Base-by-base conservation (phyloP, 2,329 filamentous ascomycete species). In the Lasiodiplodia gonubiensis region DNA sequence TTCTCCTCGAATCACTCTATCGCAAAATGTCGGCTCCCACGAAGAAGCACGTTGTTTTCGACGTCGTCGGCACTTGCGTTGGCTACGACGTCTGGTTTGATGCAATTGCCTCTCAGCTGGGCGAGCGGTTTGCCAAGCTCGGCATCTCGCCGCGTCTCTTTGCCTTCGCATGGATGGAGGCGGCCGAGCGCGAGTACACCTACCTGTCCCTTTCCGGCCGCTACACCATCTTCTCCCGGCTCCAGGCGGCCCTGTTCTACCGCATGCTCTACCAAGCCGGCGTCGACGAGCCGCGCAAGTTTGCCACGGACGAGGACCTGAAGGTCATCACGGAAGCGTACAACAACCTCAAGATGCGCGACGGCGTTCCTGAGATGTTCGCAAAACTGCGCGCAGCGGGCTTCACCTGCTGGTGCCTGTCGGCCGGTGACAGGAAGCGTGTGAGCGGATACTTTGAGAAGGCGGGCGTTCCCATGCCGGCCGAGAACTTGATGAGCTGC, bases 331-430 rank as follows among this genome's bases (percentile, higher is more conserved):
- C 82, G 3, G 73, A 76, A 21, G 76, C 76, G 1, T 85, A 82
- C 69, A 78, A 39, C 42, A 61, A 60, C 35, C 53, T 67, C 35
- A 48, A 54, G 60, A 70, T 81, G 23, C 70, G 84, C 1, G 74
- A 78, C 3, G 83, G 82, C 0, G 74, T 77, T 1, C 76, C 74
- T 27, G 80, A 84, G 67, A 80, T 79, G 54, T 79, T 85, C 48
- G 70, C 76, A 52, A 79, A 76, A 25, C 72, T 88, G 51, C 74
- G 82, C 3, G 77, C 76, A 0, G 77, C 74, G 0, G 83, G 85
- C 0, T 87, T 86, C 68, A 84, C 81, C 0, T 80, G 86, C 4
- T 88, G 85, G 85, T 82, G 79, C 37, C 77, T 88, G 30, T 87
- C 85, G 0, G 83, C 84, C 0, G 86, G 83, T 1, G 85, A 88